Conservation (phyloP, 1,139 yeast species). For the Nadsonia commutata region DNA sequence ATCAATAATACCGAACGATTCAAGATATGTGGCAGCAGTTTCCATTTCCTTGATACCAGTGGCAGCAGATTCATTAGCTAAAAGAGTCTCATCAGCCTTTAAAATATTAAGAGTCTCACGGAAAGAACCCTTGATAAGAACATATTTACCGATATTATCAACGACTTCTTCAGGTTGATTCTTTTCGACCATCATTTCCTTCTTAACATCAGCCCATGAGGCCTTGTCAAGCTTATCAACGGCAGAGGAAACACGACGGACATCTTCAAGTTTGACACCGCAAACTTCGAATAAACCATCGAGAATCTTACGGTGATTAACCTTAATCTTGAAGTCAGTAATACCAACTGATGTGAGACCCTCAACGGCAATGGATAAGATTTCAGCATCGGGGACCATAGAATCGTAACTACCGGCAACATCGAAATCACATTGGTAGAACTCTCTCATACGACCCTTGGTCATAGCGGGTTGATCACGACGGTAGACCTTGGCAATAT, state of each 20-base stretch:
- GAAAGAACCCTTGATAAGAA: constrained; percentile 65
- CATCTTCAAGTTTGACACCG: constrained; percentile 90
- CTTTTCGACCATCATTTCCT: constrained; percentile 85
- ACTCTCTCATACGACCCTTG: constrained; percentile 98
- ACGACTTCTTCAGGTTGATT: constrained; percentile 84
- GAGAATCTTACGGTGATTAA: constrained; percentile 86
- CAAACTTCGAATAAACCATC: constrained; percentile 93
- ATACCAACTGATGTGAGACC: constrained; percentile 77
- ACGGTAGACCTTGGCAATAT: constrained; percentile 94
- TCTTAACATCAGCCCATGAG: constrained; percentile 89
- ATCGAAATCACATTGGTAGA: constrained; percentile 96
- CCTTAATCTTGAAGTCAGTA: constrained; percentile 72
- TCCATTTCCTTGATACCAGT: constrained; percentile 73
- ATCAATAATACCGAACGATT: constrained; percentile 57
- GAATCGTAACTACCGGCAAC: constrained; percentile 82
- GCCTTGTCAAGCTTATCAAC: constrained; percentile 90
- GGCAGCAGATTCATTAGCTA: constrained; percentile 54
- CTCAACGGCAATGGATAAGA: constrained; percentile 64
- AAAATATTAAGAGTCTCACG: constrained; percentile 50
- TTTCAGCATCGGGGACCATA: constrained; percentile 95
- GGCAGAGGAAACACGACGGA: constrained; percentile 83
- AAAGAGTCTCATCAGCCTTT: constrained; percentile 40
- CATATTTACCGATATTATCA: constrained; percentile 82
- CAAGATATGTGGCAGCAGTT: constrained; percentile 57
- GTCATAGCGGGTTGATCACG: constrained; percentile 99